Evolutionary conservation across 768 basidiomycete genomes (phyloP), one percentile per base, ranked within the genome.

Genomic region (Lactarius hatsudake): DNA sequence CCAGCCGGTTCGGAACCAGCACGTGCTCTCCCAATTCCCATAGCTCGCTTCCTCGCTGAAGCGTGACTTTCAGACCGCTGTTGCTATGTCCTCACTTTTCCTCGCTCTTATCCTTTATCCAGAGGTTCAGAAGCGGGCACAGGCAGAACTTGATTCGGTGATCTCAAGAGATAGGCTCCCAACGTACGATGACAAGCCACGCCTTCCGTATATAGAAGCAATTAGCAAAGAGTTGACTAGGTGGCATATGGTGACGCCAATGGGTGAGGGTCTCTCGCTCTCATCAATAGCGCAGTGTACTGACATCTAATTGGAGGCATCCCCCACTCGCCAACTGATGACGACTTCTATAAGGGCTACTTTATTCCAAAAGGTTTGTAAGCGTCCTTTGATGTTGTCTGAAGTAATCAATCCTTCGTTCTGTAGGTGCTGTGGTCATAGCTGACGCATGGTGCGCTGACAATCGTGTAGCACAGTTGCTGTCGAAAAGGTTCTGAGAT

Each of bases 131-230:
- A 55, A 61, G 9, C 66, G 62, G 8, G 68, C 68, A 7, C 66
- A 78, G 66, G 70, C 54, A 9, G 76, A 78, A 55, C 63, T 70
- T 62, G 38, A 74, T 74, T 12, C 76, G 74, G 66, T 70, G 58
- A 15, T 53, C 26, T 53, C 51, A 53, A 53, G 51, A 53, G 51
- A 53, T 53, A 13, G 51, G 51, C 26, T 53, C 12, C 51, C 23
- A 26, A 53, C 23, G 13, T 53, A 53, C 13, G 51, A 53, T 15
- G 51, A 53, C 13, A 53, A 28, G 26, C 26, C 51, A 6, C 23
- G 5, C 26, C 51, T 53, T 15, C 51, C 51, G 6, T 53, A 74
- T 75, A 59, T 72, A 36, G 63, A 69, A 12, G 68, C 65, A 0
- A 20, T 75, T 2, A 59, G 71, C 30, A 68, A 66, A 40, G 74